Base-by-base conservation (phyloP, 2,329 filamentous ascomycete genomes). In the Aspergillus ibericus region DNA sequence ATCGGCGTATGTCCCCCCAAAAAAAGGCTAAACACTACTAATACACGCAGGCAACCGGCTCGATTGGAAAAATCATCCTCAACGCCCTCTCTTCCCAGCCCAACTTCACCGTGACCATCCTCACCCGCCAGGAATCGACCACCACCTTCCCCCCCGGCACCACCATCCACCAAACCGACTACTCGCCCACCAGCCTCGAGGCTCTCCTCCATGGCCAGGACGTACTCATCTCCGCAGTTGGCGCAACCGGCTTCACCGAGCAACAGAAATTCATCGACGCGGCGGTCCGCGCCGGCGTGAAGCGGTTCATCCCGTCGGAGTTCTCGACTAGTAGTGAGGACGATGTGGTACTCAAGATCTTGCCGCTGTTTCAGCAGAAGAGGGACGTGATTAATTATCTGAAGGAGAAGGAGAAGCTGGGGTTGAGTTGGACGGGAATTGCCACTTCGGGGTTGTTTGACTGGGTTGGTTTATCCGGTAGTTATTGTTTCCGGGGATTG, bases 381-480 rank as follows among this genome's bases (percentile, higher is more conserved):
- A 63, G 53, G 16, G 66, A 66, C 3, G 52, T 70, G 2, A 62
- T 85, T 9, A 79, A 85, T 35, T 85, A 87, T 60, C 75, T 88
- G 18, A 77, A 81, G 61, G 72, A 72, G 22, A 81, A 81, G 61
- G 74, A 81, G 59, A 71, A 74, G 20, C 67, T 75, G 1, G 70
- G 64, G 0, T 81, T 89, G 61, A 80, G 77, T 29, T 89, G 86
- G 86, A 88, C 84, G 1, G 82, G 77, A 2, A 69, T 89, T 13
- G 80, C 85, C 3, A 82, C 77, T 8, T 84, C 85, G 0, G 74
- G 82, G 2, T 85, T 89, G 70, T 86, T 89, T 67, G 86, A 89
- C 66, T 85, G 81, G 83, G 59, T 67, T 55, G 47, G 62, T 63
- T n/a, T 5, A 25, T 25, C 22, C 22, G 5, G 22, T 25, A 25